These are phyloP conservation scores for Alternaria sp. DNA, from an alignment of 2,329 filamentous ascomycete genomes.

Conservation along the genomic window DNA sequence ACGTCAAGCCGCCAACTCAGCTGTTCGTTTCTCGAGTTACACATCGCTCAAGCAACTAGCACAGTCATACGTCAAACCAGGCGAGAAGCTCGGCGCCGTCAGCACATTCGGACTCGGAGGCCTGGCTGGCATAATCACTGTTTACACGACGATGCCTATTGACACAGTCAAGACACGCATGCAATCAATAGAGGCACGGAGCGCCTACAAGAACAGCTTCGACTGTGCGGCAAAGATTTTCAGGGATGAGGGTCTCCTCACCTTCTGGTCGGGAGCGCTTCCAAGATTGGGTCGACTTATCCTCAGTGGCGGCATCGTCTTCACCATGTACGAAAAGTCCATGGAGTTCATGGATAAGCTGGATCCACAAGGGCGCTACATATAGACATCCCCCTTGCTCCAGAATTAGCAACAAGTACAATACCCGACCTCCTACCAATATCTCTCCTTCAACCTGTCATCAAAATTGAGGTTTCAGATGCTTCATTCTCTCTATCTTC, in stretches of 20 bases:
- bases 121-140: constrained; percentile 87
- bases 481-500: neutral
- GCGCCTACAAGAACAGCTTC: constrained; percentile 85
- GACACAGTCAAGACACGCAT: constrained; percentile 97
- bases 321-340: constrained; percentile 96
- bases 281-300: constrained; percentile 85
- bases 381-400: constrained; percentile 58
- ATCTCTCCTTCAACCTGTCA: neutral
- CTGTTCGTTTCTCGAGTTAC: constrained; percentile 89
- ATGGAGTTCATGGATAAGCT: constrained; percentile 84
- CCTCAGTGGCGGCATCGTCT: constrained; percentile 94
- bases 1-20: constrained; percentile 92
- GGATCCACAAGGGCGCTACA: constrained; percentile 85
- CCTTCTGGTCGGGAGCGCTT: constrained; percentile 93
- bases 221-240: constrained; percentile 84
- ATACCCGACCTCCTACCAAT: neutral
- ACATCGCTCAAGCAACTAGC: constrained; percentile 90
- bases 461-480: neutral
- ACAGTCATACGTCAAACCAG: constrained; percentile 89
- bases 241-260: constrained; percentile 85
- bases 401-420: neutral
- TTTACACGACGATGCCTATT: constrained; percentile 74
- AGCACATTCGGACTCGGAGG: constrained; percentile 93
- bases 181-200: constrained; percentile 90
- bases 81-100: constrained; percentile 88